Conservation (phyloP, 805 yeast genomes). For the Metschnikowia drakensbergensis region DNA sequence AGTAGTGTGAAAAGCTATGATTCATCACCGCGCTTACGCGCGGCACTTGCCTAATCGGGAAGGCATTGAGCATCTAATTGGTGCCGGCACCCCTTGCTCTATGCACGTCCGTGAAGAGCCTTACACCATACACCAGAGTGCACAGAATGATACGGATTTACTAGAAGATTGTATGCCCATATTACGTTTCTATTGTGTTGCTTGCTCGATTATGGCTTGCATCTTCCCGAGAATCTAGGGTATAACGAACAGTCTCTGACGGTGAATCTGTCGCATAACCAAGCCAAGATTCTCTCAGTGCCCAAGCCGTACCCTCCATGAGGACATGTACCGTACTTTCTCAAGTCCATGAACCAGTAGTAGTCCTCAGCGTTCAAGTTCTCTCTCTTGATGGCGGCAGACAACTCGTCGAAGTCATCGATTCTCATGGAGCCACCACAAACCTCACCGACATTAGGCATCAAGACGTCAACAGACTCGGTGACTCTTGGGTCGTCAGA, state of each 20-base stretch:
- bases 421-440: conserved; percentile 99
- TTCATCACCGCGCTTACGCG: conserved; percentile 24
- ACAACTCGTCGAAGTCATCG: conserved; percentile 69
- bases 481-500: conserved; percentile 89
- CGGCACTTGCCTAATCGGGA: conserved; percentile 11
- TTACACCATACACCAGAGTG: background rate
- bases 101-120: background rate
- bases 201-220: conserved; percentile 69
- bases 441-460: conserved; percentile 99
- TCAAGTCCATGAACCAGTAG: conserved; percentile 95
- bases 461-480: conserved; percentile 95
- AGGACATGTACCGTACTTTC: conserved; percentile 96
- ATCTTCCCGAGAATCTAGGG: conserved; percentile 97
- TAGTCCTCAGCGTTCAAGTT: conserved; percentile 75
- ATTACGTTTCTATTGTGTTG: background rate
- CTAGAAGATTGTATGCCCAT: background rate
- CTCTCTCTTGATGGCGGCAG: conserved; percentile 92
- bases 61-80: conserved; percentile 5
- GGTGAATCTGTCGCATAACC: conserved; percentile 97
- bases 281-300: conserved; percentile 95
- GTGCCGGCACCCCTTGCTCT: background rate
- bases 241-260: conserved; percentile 97
- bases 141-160: background rate
- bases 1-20: conserved; percentile 7
- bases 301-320: conserved; percentile 99